phyloP scores from a whole-genome alignment of 2,329 filamentous ascomycete species.

The Aspergillus floridensis region DNA sequence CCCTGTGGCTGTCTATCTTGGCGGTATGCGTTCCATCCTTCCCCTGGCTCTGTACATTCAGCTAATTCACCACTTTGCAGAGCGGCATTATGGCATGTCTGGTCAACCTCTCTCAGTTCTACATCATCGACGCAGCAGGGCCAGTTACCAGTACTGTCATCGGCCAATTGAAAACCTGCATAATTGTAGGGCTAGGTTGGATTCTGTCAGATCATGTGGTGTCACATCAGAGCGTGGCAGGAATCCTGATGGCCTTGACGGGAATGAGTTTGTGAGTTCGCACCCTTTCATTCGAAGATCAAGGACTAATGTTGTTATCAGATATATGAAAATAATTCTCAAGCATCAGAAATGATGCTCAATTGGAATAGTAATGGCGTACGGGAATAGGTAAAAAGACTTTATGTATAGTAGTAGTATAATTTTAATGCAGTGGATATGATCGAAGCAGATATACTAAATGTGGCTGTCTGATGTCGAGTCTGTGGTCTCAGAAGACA shows the following conservation, averaged over 20 bases:
- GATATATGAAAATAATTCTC: slow-evolving; percentile 21
- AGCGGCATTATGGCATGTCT: slow-evolving; percentile 23
- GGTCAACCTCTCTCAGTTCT: slow-evolving; percentile 24
- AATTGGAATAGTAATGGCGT: neutral
- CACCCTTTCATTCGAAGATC: neutral
- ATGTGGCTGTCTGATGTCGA: too few species aligned
- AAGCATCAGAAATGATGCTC: slow-evolving; percentile 5
- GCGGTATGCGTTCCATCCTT: slow-evolving; percentile 1
- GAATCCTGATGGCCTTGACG: slow-evolving; percentile 19
- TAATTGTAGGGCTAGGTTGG: slow-evolving; percentile 65
- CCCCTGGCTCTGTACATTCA: neutral
- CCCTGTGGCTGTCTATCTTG: slow-evolving; percentile 19
- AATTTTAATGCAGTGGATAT: neutral
- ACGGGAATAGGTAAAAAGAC: neutral
- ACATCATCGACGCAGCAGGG: slow-evolving; percentile 41
- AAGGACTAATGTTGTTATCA: neutral
- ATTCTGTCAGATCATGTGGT: slow-evolving; percentile 14
- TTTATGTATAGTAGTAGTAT: neutral
- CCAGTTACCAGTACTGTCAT: slow-evolving; percentile 65
- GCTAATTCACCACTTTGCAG: neutral
- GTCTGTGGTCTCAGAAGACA: too few species aligned
- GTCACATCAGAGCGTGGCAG: slow-evolving; percentile 15
- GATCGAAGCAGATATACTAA: too few species aligned
- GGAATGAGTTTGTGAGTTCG: slow-evolving; percentile 22
- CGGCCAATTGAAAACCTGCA: slow-evolving; percentile 64